Conservation (phyloP, 225 moss, liverwort and hornwort species). For the Lunularia cruciata region DNA sequence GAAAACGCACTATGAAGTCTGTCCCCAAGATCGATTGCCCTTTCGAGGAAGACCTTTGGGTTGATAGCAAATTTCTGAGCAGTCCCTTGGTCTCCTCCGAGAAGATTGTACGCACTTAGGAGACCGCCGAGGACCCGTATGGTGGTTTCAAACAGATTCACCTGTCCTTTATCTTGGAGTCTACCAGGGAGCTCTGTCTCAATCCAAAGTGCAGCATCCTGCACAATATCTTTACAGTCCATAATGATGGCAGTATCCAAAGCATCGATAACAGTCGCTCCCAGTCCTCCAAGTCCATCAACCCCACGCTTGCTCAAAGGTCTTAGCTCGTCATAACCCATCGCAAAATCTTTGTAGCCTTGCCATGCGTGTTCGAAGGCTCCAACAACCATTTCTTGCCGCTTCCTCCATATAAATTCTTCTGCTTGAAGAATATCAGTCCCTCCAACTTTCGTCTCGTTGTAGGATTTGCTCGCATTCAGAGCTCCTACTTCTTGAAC, state of each 20-base stretch:
- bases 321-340: slow-evolving; percentile 82
- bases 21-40: slow-evolving; percentile 85
- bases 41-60: slow-evolving; percentile 62
- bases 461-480: slow-evolving; percentile 13
- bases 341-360: slow-evolving; percentile 71
- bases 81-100: slow-evolving; percentile 40
- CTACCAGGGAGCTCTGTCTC: slow-evolving; percentile 56
- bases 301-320: slow-evolving; percentile 60
- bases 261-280: slow-evolving; percentile 87
- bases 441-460: slow-evolving; percentile 5
- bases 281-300: slow-evolving; percentile 89
- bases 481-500: slow-evolving; percentile 24
- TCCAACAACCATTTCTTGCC: slow-evolving; percentile 61
- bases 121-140: slow-evolving; percentile 94
- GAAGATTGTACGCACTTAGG: slow-evolving; percentile 81
- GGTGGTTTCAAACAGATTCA: slow-evolving; percentile 97
- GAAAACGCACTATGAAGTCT: slow-evolving; percentile 77
- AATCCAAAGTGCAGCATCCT: slow-evolving; percentile 87
- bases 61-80: slow-evolving; percentile 51
- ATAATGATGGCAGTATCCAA: slow-evolving; percentile 98
- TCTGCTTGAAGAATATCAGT: slow-evolving; percentile 49
- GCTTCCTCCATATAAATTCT: slow-evolving; percentile 57
- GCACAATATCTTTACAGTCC: slow-evolving; percentile 77
- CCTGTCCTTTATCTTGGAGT: slow-evolving; percentile 75
- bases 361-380: slow-evolving; percentile 95